These are phyloP conservation scores for Taphrina populina DNA, from an alignment of 1,139 yeast genomes.

Conservation along the genomic window DNA sequence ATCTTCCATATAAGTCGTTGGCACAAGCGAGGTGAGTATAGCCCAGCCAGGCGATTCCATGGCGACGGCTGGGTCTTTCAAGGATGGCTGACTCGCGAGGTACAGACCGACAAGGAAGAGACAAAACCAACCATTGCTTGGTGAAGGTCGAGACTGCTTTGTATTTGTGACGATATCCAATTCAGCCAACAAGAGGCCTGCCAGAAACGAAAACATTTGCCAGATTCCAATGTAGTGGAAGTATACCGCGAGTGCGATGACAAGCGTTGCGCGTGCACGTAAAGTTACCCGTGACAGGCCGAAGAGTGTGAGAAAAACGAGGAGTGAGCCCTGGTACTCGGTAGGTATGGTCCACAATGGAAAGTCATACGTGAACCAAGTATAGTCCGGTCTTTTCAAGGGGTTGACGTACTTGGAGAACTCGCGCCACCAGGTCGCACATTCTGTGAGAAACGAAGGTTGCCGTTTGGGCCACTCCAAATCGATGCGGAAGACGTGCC, in stretches of 20 bases:
- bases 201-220: slow-evolving; percentile 16
- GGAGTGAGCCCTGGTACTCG: slow-evolving; percentile 18
- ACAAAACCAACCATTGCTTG: too few relatives aligned
- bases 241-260: not conserved
- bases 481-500: slow-evolving; percentile 14
- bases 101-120: slow-evolving; percentile 10
- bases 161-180: not conserved
- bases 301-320: slow-evolving; percentile 1
- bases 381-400: slow-evolving; percentile 8
- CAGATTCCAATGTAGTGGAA: slow-evolving; percentile 9
- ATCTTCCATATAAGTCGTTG: not conserved
- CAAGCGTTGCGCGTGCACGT: not conserved
- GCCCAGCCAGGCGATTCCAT: not conserved
- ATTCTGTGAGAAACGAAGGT: slow-evolving; percentile 10
- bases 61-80: slow-evolving; percentile 1
- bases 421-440: slow-evolving; percentile 17
- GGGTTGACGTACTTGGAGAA: slow-evolving; percentile 11
- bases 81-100: slow-evolving; percentile 16
- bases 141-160: not conserved
- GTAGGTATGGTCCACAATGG: slow-evolving; percentile 30
- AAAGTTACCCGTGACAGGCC: slow-evolving; percentile 3
- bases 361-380: slow-evolving; percentile 19
- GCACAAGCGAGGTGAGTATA: not conserved
- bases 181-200: slow-evolving; percentile 7
- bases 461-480: slow-evolving; percentile 22